These are phyloP conservation scores for Coemansia sp. DNA, from an alignment of 192 early-diverging fungal genomes.

Conservation along the genomic window DNA sequence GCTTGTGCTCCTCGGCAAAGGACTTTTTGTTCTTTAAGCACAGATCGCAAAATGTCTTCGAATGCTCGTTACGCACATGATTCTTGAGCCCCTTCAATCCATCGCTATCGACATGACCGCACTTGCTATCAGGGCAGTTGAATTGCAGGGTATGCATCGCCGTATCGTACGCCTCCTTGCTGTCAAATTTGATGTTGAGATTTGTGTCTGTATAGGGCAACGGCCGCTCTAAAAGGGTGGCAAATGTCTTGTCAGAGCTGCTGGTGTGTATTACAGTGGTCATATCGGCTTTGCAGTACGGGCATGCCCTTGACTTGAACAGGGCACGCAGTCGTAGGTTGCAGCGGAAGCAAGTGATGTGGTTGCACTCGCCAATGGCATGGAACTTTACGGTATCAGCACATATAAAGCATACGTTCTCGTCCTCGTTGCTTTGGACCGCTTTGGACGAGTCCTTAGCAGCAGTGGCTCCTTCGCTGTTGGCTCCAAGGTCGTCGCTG, in stretches of 20 bases:
- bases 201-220: slow-evolving; percentile 66
- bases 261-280: slow-evolving; percentile 76
- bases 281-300: slow-evolving; percentile 90
- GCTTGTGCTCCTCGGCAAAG: slow-evolving; percentile 88
- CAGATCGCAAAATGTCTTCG: slow-evolving; percentile 78
- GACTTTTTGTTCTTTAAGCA: slow-evolving; percentile 89
- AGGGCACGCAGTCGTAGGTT: slow-evolving; percentile 86
- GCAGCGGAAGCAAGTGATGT: slow-evolving; percentile 91
- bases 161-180: slow-evolving; percentile 71
- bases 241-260: slow-evolving; percentile 58
- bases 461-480: not conserved
- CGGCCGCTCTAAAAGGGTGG: slow-evolving; percentile 53
- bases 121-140: slow-evolving; percentile 85
- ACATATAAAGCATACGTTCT: slow-evolving; percentile 82
- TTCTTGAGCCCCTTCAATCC: slow-evolving; percentile 85
- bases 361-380: slow-evolving; percentile 87
- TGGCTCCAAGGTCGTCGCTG: not conserved
- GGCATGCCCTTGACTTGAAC: slow-evolving; percentile 83
- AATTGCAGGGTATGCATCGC: slow-evolving; percentile 71
- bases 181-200: slow-evolving; percentile 75
- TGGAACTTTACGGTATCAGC: slow-evolving; percentile 77
- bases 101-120: slow-evolving; percentile 68
- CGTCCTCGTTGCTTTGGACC: slow-evolving; percentile 23
- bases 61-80: slow-evolving; percentile 78
- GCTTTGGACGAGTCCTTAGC: not conserved